These are phyloP conservation scores for Rhizopus arrhizus DNA, from an alignment of 371 early-diverging fungal species.

Conservation along the genomic window DNA sequence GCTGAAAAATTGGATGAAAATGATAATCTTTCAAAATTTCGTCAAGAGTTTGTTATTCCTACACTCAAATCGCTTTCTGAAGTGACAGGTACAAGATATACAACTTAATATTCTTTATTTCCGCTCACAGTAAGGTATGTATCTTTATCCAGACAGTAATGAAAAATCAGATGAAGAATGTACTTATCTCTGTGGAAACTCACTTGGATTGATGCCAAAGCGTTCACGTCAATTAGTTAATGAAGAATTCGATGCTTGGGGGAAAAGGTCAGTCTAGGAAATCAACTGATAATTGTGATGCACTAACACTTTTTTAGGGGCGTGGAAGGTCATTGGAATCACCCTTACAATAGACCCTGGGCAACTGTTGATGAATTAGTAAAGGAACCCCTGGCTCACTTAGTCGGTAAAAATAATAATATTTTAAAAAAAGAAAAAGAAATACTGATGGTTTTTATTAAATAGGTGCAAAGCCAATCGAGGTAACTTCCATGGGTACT, in stretches of 20 bases:
- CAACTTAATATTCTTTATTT: conserved; percentile 1
- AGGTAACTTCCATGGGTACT: conserved; percentile 91
- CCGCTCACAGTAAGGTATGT: not conserved
- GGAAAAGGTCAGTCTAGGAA: conserved; percentile 45
- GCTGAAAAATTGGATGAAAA: conserved; percentile 61
- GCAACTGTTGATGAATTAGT: conserved; percentile 80
- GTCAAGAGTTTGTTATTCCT: conserved; percentile 75
- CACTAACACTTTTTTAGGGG: conserved; percentile 52
- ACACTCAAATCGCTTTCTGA: conserved; percentile 44
- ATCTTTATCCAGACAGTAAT: conserved; percentile 15
- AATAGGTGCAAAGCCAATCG: conserved; percentile 75
- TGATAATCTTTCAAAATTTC: conserved; percentile 58
- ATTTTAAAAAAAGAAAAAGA: not conserved
- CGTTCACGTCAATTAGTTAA: conserved; percentile 65
- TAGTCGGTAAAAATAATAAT: conserved; percentile 68
- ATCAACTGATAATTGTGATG: not conserved
- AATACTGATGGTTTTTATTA: not conserved
- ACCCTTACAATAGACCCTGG: conserved; percentile 88
- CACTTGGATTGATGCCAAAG: conserved; percentile 87
- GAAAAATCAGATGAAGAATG: conserved; percentile 47
- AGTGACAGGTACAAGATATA: conserved; percentile 10
- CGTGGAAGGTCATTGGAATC: conserved; percentile 86
- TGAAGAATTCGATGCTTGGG: conserved; percentile 93
- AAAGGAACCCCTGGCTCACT: conserved; percentile 66
- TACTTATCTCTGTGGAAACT: conserved; percentile 92